phyloP scores from a whole-genome alignment of 2,329 filamentous ascomycete species.

The Capronia americana region DNA sequence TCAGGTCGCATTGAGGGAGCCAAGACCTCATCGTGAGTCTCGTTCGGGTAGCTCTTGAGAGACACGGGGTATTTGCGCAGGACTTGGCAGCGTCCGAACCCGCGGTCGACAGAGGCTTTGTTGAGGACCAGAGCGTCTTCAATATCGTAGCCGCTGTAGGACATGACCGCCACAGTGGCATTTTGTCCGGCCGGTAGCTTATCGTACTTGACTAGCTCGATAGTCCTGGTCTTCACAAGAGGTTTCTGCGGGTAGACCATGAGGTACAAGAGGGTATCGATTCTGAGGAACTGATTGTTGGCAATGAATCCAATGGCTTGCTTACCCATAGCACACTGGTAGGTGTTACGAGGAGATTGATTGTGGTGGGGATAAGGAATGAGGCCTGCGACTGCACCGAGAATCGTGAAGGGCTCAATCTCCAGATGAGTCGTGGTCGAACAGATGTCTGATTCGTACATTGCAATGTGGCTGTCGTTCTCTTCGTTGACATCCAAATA shows the following conservation, averaged over 20 bases:
- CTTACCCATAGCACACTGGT: constrained; percentile 99
- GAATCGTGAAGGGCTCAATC: constrained; percentile 96
- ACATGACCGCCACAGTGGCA: constrained; percentile 98
- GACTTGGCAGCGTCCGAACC: constrained; percentile 97
- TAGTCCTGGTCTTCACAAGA: constrained; percentile 96
- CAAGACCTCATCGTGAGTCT: constrained; percentile 65
- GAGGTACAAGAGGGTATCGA: constrained; percentile 93
- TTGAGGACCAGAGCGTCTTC: constrained; percentile 97
- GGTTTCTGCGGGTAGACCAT: constrained; percentile 98
- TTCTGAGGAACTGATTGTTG: constrained; percentile 96
- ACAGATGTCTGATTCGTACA: constrained; percentile 84
- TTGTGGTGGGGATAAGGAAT: constrained; percentile 99
- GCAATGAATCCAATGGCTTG: constrained; percentile 98
- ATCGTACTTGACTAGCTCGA: constrained; percentile 95
- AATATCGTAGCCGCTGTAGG: constrained; percentile 98
- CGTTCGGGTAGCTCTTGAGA: constrained; percentile 87
- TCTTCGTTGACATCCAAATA: constrained; percentile 98
- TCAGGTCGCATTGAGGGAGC: constrained; percentile 62
- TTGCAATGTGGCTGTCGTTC: constrained; percentile 90
- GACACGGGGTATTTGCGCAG: constrained; percentile 91
- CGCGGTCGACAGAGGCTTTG: constrained; percentile 92
- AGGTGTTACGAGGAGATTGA: constrained; percentile 97
- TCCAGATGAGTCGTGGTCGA: constrained; percentile 89
- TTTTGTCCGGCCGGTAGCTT: constrained; percentile 97
- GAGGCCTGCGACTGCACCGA: constrained; percentile 92